Evolutionary conservation across 768 basidiomycete genomes (phyloP).

Genomic region (Strobilomyces dryophilus): DNA sequence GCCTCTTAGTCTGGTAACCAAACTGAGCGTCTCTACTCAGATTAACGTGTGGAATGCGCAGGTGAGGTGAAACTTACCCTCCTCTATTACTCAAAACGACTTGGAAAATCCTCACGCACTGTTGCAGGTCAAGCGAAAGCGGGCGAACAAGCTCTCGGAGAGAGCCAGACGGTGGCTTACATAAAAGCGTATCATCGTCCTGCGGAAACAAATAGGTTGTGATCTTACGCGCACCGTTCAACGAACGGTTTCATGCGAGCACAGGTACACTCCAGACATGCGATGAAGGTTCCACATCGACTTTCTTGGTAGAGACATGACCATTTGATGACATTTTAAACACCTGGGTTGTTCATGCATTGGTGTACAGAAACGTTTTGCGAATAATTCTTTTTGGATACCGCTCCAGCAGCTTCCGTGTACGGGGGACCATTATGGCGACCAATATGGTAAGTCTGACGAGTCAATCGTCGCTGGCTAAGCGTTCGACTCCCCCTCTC

Average conservation of each 20-base stretch:
- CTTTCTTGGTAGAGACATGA: no score
- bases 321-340: no score
- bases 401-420: no score
- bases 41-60: conserved; percentile 4
- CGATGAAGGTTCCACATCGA: neutral
- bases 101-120: neutral
- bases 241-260: neutral
- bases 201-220: conserved; percentile 4
- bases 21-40: conserved; percentile 3
- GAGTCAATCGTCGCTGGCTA: no score
- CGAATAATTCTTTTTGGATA: no score
- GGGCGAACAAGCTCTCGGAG: conserved; percentile 2
- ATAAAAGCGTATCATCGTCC: conserved; percentile 1
- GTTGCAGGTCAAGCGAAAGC: conserved; percentile 10
- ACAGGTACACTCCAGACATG: conserved; percentile 4
- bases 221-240: neutral
- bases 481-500: no score
- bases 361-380: no score
- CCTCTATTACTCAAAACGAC: no score
- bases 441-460: no score
- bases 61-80: neutral
- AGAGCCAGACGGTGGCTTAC: neutral
- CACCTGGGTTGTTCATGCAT: no score
- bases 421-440: no score
- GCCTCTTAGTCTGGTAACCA: no score